phyloP scores from a whole-genome alignment of 331 rosid species.

The Malus hybrid region DNA sequence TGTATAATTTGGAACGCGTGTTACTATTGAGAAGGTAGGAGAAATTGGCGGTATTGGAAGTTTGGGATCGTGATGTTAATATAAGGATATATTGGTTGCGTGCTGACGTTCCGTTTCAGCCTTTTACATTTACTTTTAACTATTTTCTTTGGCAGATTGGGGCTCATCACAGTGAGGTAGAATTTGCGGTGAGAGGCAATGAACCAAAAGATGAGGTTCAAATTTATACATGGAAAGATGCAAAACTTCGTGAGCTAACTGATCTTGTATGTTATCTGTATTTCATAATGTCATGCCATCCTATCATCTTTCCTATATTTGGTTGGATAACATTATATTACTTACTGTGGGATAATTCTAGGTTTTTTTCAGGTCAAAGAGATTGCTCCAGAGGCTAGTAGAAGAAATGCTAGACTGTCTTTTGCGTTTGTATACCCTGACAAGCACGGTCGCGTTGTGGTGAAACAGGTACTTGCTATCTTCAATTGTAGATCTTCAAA shows the following conservation, averaged over 20 bases:
- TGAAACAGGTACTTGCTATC: constrained; percentile 51
- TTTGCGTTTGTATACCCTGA: constrained; percentile 95
- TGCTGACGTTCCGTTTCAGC: neutral
- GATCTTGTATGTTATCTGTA: constrained; percentile 52
- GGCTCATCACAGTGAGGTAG: constrained; percentile 65
- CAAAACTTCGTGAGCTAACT: constrained; percentile 84
- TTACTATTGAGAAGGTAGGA: neutral
- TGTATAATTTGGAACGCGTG: neutral
- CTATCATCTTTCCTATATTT: neutral
- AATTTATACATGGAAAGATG: constrained; percentile 97
- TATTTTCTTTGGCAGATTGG: constrained; percentile 44
- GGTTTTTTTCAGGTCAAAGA: constrained; percentile 64
- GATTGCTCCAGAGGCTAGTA: constrained; percentile 92
- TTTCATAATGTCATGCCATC: neutral
- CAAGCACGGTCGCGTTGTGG: constrained; percentile 72
- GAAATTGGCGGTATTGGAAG: neutral
- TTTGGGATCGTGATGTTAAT: neutral
- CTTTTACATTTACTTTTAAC: neutral
- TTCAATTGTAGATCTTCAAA: neutral
- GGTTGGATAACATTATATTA: neutral
- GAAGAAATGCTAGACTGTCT: constrained; percentile 84
- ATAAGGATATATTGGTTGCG: neutral
- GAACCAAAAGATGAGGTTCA: constrained; percentile 97
- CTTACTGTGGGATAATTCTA: constrained; percentile 11
- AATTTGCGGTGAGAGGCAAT: constrained; percentile 84